Conservation (phyloP, 108 stramenopile species). For the Conticribra guillardii region DNA sequence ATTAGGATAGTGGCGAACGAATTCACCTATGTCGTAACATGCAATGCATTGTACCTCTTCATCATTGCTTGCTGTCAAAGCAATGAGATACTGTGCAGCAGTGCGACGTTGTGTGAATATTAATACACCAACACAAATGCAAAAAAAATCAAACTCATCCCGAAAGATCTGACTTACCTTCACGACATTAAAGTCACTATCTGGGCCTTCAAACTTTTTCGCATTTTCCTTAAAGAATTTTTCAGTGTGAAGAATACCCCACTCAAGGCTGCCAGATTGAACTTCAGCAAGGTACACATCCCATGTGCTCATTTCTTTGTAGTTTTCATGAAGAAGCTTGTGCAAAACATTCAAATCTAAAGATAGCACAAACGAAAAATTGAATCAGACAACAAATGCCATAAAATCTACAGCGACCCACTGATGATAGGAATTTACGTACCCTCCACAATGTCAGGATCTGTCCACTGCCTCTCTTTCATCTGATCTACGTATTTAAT, state of each 20-base stretch:
- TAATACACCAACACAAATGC: not conserved
- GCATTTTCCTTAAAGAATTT: slow-evolving; percentile 93
- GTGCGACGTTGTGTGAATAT: too few species aligned
- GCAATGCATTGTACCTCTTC: slow-evolving; percentile 94
- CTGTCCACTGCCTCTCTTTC: slow-evolving; percentile 87
- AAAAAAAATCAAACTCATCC: slow-evolving; percentile 34
- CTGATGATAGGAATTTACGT: not conserved
- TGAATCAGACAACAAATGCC: not conserved
- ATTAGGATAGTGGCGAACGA: slow-evolving; percentile 96
- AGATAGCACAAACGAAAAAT: not conserved
- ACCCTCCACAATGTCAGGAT: slow-evolving; percentile 82
- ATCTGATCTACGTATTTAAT: slow-evolving; percentile 88
- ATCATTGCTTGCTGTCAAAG: slow-evolving; percentile 79
- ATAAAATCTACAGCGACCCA: slow-evolving; percentile 5
- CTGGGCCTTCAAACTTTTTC: slow-evolving; percentile 76
- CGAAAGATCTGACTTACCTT: slow-evolving; percentile 55
- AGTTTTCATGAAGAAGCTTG: slow-evolving; percentile 86
- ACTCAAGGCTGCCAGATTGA: slow-evolving; percentile 86
- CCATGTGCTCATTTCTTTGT: slow-evolving; percentile 93
- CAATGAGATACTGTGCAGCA: slow-evolving; percentile 77
- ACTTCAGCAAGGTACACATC: slow-evolving; percentile 94
- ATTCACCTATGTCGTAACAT: slow-evolving; percentile 97
- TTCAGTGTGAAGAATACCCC: slow-evolving; percentile 95
- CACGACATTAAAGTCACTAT: slow-evolving; percentile 77
- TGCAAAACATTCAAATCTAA: slow-evolving; percentile 74